phyloP scores from a whole-genome alignment of 768 basidiomycete genomes.

The Tylopilus rubrobrunneus region DNA sequence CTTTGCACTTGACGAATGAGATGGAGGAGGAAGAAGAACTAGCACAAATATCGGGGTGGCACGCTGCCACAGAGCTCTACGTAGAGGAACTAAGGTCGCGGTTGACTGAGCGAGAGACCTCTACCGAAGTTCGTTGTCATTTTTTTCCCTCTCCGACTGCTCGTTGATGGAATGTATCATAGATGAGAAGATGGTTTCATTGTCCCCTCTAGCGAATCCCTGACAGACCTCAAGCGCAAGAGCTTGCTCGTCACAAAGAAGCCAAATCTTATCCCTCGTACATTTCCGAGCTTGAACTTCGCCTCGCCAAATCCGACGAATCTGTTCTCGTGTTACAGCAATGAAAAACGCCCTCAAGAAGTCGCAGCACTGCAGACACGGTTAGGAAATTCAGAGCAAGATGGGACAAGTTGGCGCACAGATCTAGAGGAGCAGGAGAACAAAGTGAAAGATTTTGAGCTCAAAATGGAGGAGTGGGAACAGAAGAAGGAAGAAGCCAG shows the following conservation, averaged over 20 bases:
- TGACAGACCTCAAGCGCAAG: slow-evolving; percentile 81
- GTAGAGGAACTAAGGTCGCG: no score
- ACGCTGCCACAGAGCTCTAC: no score
- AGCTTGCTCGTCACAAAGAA: slow-evolving; percentile 76
- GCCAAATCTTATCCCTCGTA: slow-evolving; percentile 74
- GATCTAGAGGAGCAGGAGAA: slow-evolving; percentile 84
- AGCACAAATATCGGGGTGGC: no score
- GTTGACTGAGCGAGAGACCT: no score
- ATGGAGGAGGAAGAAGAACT: no score
- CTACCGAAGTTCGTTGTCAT: no score
- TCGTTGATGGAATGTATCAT: no score
- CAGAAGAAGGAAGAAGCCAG: slow-evolving; percentile 63
- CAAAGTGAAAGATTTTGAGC: slow-evolving; percentile 71
- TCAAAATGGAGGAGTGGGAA: slow-evolving; percentile 76
- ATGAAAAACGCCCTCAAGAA: slow-evolving; percentile 68
- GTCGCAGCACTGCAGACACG: slow-evolving; percentile 67
- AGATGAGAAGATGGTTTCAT: no score
- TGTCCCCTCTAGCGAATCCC: slow-evolving; percentile 75
- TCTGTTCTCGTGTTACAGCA: slow-evolving; percentile 65
- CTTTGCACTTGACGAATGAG: no score
- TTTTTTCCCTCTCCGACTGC: no score
- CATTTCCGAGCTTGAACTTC: slow-evolving; percentile 81
- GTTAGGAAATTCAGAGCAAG: slow-evolving; percentile 62
- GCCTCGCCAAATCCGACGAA: slow-evolving; percentile 75
- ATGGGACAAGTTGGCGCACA: slow-evolving; percentile 77